Evolutionary conservation across 2,329 filamentous ascomycete species (phyloP), one percentile per base, ranked within the genome.

Genomic region (Dryadomyces quercivorus): DNA sequence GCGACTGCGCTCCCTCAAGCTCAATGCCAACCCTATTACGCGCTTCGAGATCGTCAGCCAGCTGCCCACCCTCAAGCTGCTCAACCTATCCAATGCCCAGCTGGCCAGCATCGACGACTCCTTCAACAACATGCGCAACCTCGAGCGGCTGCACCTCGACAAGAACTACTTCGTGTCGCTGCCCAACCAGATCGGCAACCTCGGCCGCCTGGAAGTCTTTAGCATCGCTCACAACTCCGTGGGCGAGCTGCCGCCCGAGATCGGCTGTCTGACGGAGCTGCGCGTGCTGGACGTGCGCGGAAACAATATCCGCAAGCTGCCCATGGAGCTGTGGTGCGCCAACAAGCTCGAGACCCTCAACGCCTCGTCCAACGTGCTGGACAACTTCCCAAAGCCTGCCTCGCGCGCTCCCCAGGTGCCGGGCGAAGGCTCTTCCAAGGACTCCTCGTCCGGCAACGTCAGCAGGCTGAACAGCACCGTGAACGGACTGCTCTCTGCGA

Each of bases 261-360:
- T 98, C 60, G 93, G 93, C 5, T 91, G 88, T 59, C 76, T 98
- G 22, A 80, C 77, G 0, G 92, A 97, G 66, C 75, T 98, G 58
- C 85, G 83, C 53, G 85, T 90, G 58, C 75, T 98, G 44, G 92
- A 98, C 65, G 78, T 97, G 18, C 81, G 92, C 59, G 89, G 93
- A 64, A 98, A 97, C 72, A 98, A 97, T 64, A 78, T 98, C 56
- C 86, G 85, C 60, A 86, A 85, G 63, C 74, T 98, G 36, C 93
- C 93, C 2, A 82, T 88, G 64, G 93, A 98, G 65, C 78, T 98
- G n/a, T 98, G 93, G 93, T 92, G 88, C 75, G 92, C 92, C 52
- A 85, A 85, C 62, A 90, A 86, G 65, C 71, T 98, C 54, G 91
- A 97, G 68, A 92, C 86, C 0, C 78, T 98, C 56, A 98, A 98